Percentiles rank a stretch among this genome's conserved stretches.
phyloP scores from a whole-genome alignment of 441 rosid genomes.

The Monsonia emarginata region DNA sequence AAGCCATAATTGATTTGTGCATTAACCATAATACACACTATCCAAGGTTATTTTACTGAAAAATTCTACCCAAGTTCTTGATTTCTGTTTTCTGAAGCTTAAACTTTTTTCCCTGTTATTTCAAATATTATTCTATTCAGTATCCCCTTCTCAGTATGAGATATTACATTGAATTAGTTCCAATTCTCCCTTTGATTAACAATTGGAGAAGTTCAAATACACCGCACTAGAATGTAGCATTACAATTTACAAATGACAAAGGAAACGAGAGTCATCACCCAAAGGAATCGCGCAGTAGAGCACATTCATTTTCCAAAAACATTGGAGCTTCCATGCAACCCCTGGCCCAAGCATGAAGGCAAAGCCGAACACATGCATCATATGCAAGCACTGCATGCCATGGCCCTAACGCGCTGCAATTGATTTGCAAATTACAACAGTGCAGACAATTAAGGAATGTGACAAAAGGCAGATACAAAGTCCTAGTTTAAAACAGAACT shows the following conservation, averaged over 20 bases:
- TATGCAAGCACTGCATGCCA: constrained; percentile 97
- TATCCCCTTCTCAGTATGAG: background rate
- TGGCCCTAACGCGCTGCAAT: constrained; percentile 75
- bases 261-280: constrained; percentile 39
- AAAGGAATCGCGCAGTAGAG: constrained; percentile 71
- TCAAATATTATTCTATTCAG: background rate
- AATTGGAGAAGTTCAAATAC: too few species aligned
- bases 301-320: constrained; percentile 91
- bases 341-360: constrained; percentile 99
- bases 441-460: constrained; percentile 1
- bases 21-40: background rate
- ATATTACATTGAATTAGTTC: background rate
- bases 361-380: constrained; percentile 92
- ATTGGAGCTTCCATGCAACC: constrained; percentile 97
- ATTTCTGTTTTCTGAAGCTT: background rate
- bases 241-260: background rate
- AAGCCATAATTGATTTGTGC: background rate
- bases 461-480: constrained; percentile 9
- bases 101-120: background rate
- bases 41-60: background rate
- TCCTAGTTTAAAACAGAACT: constrained; percentile 3
- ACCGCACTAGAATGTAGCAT: background rate
- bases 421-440: constrained; percentile 16
- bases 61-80: background rate
- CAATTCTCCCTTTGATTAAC: background rate